Evolutionary conservation across 2,329 filamentous ascomycete genomes (phyloP).

Genomic region (Penicillium hordei): DNA sequence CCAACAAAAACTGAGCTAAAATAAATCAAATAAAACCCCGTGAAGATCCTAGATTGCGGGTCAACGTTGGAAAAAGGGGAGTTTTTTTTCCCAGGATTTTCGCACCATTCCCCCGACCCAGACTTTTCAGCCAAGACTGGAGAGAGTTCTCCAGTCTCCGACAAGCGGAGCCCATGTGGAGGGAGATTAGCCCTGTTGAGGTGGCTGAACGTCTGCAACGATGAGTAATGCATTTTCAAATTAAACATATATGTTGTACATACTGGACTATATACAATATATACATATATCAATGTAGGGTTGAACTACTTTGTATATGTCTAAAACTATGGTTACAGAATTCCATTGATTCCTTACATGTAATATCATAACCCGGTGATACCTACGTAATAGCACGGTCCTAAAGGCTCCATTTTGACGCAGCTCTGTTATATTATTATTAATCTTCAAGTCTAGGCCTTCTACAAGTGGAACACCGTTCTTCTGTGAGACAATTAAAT

Average conservation of each 20-base stretch:
- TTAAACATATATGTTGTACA: background rate
- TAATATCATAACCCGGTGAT: background rate
- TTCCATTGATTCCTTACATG: background rate
- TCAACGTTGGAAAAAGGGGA: background rate
- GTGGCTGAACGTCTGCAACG: background rate
- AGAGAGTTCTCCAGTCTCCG: slow-evolving; percentile 7
- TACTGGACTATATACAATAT: background rate
- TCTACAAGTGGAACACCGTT: background rate
- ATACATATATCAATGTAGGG: no score
- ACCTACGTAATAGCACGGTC: slow-evolving; percentile 2
- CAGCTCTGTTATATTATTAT: background rate
- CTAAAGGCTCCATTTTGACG: background rate
- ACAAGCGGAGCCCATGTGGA: slow-evolving; percentile 7
- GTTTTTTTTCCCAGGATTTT: slow-evolving; percentile 6
- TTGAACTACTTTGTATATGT: no score
- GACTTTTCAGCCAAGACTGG: slow-evolving; percentile 1
- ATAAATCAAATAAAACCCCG: background rate
- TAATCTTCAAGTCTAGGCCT: slow-evolving; percentile 3
- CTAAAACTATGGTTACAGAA: background rate
- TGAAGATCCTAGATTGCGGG: slow-evolving; percentile 7
- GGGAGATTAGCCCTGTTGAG: background rate
- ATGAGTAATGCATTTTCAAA: background rate
- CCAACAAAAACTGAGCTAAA: background rate
- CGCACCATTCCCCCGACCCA: slow-evolving; percentile 12
- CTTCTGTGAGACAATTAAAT: background rate